Conservation (phyloP, 1,284 basidiomycete species). For the Sanguinoderma infundibulare region DNA sequence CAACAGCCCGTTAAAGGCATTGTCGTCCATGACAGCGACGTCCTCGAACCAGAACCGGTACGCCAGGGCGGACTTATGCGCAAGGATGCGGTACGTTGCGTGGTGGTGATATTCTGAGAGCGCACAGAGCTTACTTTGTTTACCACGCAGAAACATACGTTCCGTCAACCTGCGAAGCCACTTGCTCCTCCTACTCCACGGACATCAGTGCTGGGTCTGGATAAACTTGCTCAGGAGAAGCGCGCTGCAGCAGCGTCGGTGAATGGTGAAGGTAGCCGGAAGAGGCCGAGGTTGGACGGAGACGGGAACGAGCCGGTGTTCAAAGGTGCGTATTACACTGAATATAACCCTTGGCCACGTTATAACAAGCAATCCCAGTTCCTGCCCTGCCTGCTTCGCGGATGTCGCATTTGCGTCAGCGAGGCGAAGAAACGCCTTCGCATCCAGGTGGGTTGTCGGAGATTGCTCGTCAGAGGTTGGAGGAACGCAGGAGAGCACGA, state of each 20-base stretch:
- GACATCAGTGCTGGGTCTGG: constrained; percentile 82
- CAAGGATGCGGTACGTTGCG: constrained; percentile 61
- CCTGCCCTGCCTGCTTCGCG: constrained; percentile 71
- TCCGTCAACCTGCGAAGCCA: constrained; percentile 73
- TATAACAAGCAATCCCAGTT: constrained; percentile 49
- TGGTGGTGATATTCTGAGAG: not conserved
- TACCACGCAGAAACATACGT: constrained; percentile 67
- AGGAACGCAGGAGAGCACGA: constrained; percentile 72
- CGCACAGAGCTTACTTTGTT: not conserved
- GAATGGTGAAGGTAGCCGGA: constrained; percentile 57
- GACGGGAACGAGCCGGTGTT: constrained; percentile 67
- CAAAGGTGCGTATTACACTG: constrained; percentile 65
- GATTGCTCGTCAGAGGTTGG: constrained; percentile 68
- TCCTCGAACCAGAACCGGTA: constrained; percentile 77
- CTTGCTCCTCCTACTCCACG: constrained; percentile 76
- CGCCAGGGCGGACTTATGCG: constrained; percentile 81
- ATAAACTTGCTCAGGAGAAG: constrained; percentile 88
- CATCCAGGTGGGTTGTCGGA: constrained; percentile 89
- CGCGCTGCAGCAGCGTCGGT: constrained; percentile 55
- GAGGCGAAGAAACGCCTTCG: constrained; percentile 92
- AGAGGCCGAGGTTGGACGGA: constrained; percentile 68
- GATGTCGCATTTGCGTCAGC: constrained; percentile 64
- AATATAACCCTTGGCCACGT: not conserved
- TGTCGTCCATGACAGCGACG: constrained; percentile 79
- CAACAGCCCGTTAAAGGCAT: constrained; percentile 72